Evolutionary conservation across 768 basidiomycete genomes (phyloP).

Genomic region (Lyophyllum decastes): DNA sequence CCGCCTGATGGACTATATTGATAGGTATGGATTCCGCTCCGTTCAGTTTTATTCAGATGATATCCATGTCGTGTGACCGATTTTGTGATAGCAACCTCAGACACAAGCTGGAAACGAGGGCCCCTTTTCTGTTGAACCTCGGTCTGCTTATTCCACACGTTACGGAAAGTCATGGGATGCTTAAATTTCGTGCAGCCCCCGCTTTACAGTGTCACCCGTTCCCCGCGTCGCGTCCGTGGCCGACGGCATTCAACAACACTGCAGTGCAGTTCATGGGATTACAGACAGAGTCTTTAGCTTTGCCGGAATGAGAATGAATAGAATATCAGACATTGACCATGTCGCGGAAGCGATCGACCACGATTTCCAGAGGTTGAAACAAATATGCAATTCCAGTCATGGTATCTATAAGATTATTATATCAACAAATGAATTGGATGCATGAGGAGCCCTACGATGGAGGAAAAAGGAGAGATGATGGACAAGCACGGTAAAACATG

Average conservation of each 20-base stretch:
- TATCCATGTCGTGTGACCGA: conserved; percentile 12
- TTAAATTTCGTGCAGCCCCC: conserved; percentile 39
- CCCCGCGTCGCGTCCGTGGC: conserved; percentile 48
- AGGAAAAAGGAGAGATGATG: conserved; percentile 3
- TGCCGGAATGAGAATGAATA: conserved; percentile 11
- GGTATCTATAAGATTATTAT: conserved; percentile 13
- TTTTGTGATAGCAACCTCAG: conserved; percentile 47
- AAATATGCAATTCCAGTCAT: not conserved
- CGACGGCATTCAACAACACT: conserved; percentile 70
- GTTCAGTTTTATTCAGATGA: not conserved
- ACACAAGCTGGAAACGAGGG: conserved; percentile 48
- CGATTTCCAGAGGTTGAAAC: not conserved
- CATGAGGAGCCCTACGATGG: conserved; percentile 11
- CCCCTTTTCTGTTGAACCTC: conserved; percentile 53
- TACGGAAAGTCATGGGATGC: not conserved
- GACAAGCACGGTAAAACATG: conserved; percentile 17
- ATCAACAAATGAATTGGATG: conserved; percentile 12
- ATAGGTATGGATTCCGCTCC: conserved; percentile 47
- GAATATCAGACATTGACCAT: not conserved
- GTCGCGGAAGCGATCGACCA: conserved; percentile 11
- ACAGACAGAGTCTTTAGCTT: conserved; percentile 6
- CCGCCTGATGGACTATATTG: conserved; percentile 63
- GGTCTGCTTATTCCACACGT: conserved; percentile 34
- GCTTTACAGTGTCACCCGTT: conserved; percentile 48
- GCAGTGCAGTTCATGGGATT: conserved; percentile 52